phyloP scores from a whole-genome alignment of 106 monocot genomes.

The Dioscorea zingiberensis region DNA sequence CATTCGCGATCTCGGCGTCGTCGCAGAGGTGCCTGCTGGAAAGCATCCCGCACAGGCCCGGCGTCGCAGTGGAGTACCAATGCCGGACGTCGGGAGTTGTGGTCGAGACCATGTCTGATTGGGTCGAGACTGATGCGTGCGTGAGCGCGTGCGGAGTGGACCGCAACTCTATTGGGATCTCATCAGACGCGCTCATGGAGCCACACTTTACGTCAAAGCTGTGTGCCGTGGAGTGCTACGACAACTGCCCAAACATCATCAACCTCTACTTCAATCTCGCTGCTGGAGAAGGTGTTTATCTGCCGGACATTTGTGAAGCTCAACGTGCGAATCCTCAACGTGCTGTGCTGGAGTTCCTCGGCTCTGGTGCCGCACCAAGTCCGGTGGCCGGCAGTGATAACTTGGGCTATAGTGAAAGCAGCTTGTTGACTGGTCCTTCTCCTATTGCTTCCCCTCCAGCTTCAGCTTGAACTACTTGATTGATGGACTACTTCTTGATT shows the following conservation, averaged over 20 bases:
- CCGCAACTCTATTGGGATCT: conserved; percentile 51
- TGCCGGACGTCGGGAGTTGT: conserved; percentile 61
- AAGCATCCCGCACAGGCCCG: conserved; percentile 18
- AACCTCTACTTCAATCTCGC: conserved; percentile 83
- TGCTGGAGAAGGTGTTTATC: conserved; percentile 63
- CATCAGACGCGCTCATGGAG: conserved; percentile 61
- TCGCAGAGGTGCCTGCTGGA: conserved; percentile 73
- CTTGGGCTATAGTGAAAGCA: background rate
- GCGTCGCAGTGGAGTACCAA: conserved; percentile 32
- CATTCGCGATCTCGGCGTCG: conserved; percentile 63
- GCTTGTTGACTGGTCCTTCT: conserved; percentile 5
- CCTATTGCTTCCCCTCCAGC: conserved; percentile 4
- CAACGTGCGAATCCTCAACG: conserved; percentile 27
- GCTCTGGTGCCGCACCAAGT: conserved; percentile 29
- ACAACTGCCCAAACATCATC: conserved; percentile 68
- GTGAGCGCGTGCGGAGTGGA: conserved; percentile 59
- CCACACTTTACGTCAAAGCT: conserved; percentile 32
- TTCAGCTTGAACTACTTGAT: background rate
- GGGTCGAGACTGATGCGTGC: conserved; percentile 72
- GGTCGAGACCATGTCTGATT: conserved; percentile 39
- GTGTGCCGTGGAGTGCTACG: conserved; percentile 55
- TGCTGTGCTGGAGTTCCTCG: conserved; percentile 35
- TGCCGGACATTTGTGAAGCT: conserved; percentile 39
- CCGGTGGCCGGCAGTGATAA: background rate
- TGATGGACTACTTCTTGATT: too few species aligned